Base-by-base conservation (phyloP, 164 flowering plant genomes). In the Aristolochia californica region DNA sequence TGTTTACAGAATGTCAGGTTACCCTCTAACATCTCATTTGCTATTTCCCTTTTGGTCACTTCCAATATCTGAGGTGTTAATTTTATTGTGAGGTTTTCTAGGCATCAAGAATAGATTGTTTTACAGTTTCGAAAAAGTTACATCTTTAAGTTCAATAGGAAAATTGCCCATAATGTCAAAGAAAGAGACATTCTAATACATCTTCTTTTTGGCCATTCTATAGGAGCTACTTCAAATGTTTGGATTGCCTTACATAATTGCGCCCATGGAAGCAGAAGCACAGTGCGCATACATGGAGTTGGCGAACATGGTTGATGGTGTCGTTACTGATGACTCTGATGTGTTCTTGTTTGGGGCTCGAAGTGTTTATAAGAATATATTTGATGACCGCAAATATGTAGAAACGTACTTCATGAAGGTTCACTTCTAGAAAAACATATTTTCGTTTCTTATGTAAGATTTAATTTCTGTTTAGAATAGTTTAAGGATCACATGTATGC, bases 261-360 rank as follows among this genome's bases (percentile, higher is more conserved):
- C 98, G 52, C 98, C 98, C 15, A 89, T 85, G 95, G 98, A 93
- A 74, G 98, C 98, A 60, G 98, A 93, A 84, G 97, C 97, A 57
- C 98, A 93, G 54, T 93, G 98, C 66, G 98, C 98, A 53, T 81
- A 68, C 62, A 73, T 93, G 96, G 98, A 93, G 72, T 72, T 75
- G 45, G 73, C 75, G 30, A 77, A 81, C 55, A 83, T 85, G 72
- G 97, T 93, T 53, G 97, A 93, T 81, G 98, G 97, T 62, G 94
- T 93, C 64, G 94, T 93, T 28, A 89, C 98, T 49, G 98, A 93
- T 77, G 98, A 93, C 73, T 88, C 98, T 23, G 98, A 93, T 71
- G 98, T 79, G n/a, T 85, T 93, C 73, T 64, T 93, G 69, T 93
- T 93, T 77, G 98, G 98, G 53, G 91, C 96, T 24, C 82, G 77